phyloP scores from a whole-genome alignment of 164 flowering plant species.

The Aristolochia contorta region DNA sequence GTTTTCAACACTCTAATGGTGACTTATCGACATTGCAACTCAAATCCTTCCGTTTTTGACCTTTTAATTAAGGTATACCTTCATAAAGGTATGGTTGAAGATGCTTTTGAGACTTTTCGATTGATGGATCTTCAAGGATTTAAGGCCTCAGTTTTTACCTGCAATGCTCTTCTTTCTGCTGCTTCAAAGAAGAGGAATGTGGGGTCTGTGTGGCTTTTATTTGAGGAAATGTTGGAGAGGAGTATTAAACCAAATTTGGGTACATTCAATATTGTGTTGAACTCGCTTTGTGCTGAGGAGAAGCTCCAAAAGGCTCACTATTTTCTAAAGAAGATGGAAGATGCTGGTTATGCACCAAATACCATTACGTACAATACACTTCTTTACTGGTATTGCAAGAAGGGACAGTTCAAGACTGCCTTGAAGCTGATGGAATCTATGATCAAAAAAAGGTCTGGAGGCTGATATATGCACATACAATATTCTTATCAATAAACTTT shows the following conservation, averaged over 20 bases:
- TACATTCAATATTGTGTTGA: constrained; percentile 61
- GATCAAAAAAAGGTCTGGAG: constrained; percentile 52
- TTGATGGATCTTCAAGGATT: constrained; percentile 53
- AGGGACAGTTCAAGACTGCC: constrained; percentile 57
- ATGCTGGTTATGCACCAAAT: constrained; percentile 50
- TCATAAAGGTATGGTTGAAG: constrained; percentile 33
- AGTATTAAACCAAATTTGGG: constrained; percentile 53
- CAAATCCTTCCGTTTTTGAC: constrained; percentile 79
- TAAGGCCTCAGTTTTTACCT: constrained; percentile 57
- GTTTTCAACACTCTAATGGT: constrained; percentile 54
- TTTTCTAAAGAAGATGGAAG: constrained; percentile 67
- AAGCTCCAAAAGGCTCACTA: constrained; percentile 53
- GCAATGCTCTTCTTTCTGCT: constrained; percentile 53
- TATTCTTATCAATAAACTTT: constrained; percentile 56
- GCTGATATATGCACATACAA: constrained; percentile 75
- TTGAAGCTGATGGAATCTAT: constrained; percentile 53
- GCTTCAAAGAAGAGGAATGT: constrained; percentile 23
- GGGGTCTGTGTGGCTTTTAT: constrained; percentile 48
- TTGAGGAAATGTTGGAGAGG: constrained; percentile 48
- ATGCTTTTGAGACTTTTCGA: constrained; percentile 38
- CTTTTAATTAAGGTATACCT: constrained; percentile 58
- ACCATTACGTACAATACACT: constrained; percentile 65
- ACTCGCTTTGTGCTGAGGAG: constrained; percentile 52
- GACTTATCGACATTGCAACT: constrained; percentile 63
- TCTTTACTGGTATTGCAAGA: constrained; percentile 77